Evolutionary conservation across 2,329 filamentous ascomycete species (phyloP).

Genomic region (Fusarium avenaceum): DNA sequence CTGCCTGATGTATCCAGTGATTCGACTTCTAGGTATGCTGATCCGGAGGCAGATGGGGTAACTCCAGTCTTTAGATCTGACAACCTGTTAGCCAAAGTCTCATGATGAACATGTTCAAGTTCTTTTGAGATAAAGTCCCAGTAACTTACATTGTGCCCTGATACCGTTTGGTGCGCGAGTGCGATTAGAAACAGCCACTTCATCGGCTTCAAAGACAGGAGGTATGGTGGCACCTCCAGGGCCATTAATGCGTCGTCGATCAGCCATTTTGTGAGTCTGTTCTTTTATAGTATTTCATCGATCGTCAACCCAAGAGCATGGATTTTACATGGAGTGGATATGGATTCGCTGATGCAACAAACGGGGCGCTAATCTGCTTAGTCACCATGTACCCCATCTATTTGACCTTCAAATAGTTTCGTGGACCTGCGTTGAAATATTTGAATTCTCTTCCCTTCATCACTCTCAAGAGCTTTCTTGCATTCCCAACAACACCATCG

Average conservation of each 20-base stretch:
- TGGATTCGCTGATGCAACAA: conserved; percentile 36
- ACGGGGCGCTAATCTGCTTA: conserved; percentile 27
- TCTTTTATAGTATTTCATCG: conserved; percentile 12
- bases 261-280: conserved; percentile 69
- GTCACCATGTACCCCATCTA: conserved; percentile 41
- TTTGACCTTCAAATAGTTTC: conserved; percentile 43
- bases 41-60: conserved; percentile 92
- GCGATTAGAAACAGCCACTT: conserved; percentile 61
- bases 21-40: conserved; percentile 83
- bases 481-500: not conserved
- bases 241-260: conserved; percentile 91
- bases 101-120: conserved; percentile 3
- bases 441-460: conserved; percentile 35
- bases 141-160: conserved; percentile 83
- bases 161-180: conserved; percentile 76
- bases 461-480: conserved; percentile 19
- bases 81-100: conserved; percentile 32
- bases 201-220: conserved; percentile 74
- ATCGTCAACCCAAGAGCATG: conserved; percentile 17
- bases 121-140: not conserved
- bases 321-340: conserved; percentile 38
- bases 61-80: conserved; percentile 90
- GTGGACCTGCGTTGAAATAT: not conserved
- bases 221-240: conserved; percentile 82
- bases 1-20: conserved; percentile 61